Evolutionary conservation across 2,329 filamentous ascomycete species (phyloP).

Genomic region (Pseudocercospora fuligena): DNA sequence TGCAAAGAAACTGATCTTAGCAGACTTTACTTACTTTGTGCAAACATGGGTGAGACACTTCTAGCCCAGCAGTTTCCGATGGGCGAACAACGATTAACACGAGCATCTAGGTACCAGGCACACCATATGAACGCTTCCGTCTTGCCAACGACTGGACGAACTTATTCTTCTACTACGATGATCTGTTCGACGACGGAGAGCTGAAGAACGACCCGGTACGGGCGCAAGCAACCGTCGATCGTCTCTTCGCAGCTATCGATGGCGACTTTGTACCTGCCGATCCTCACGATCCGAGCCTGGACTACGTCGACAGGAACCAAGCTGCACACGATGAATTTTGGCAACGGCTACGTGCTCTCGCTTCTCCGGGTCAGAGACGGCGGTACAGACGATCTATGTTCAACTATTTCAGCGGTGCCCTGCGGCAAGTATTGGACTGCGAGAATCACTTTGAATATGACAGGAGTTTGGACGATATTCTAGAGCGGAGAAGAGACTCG

Average conservation of each 20-base stretch:
- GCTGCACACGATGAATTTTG: conserved; percentile 3
- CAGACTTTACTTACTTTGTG: background rate
- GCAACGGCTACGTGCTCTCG: background rate
- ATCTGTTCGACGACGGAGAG: conserved; percentile 9
- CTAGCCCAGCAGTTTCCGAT: background rate
- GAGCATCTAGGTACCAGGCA: background rate
- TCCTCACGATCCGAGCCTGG: background rate
- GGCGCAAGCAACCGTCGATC: background rate
- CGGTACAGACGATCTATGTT: conserved; percentile 2
- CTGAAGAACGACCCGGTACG: conserved; percentile 10
- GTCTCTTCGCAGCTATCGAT: background rate
- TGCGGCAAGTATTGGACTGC: background rate
- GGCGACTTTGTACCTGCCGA: background rate
- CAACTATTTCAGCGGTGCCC: background rate
- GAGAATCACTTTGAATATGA: background rate
- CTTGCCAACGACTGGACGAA: conserved; percentile 13
- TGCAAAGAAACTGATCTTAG: background rate
- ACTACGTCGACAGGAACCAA: conserved; percentile 7
- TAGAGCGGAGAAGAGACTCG: conserved; percentile 1
- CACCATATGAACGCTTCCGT: conserved; percentile 12
- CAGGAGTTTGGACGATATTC: background rate
- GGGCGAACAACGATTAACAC: background rate
- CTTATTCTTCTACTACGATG: conserved; percentile 12
- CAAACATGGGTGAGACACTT: conserved; percentile 1
- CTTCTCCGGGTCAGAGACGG: background rate